Evolutionary conservation across 306 rosid species (phyloP).

Genomic region (Hippophae gyantsensis): DNA sequence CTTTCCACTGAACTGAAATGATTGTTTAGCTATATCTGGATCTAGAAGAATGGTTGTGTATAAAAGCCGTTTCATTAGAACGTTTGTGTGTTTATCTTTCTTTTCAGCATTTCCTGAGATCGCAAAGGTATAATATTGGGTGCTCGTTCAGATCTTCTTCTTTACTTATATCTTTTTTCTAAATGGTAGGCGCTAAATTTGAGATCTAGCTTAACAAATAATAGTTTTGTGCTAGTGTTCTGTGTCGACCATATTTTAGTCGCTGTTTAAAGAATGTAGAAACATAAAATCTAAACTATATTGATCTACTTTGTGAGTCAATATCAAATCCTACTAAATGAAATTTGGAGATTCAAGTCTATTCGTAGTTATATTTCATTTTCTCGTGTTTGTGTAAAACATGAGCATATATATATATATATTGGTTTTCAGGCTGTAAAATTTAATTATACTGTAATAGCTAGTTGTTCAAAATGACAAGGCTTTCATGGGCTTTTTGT

Average conservation of each 20-base stretch:
- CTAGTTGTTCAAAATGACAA: too few relatives aligned
- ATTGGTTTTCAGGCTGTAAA: not conserved
- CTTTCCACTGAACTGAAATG: not conserved
- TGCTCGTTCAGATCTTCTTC: conserved; percentile 39
- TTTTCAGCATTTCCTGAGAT: conserved; percentile 26
- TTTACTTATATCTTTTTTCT: conserved; percentile 3
- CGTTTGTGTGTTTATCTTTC: conserved; percentile 2
- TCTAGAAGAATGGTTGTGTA: conserved; percentile 22
- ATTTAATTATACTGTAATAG: not conserved
- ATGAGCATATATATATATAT: not conserved
- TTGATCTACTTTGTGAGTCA: not conserved
- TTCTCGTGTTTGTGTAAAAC: not conserved
- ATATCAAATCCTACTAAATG: not conserved
- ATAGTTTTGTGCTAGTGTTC: not conserved
- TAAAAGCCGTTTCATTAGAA: not conserved
- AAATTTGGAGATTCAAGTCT: not conserved
- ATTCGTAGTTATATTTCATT: not conserved
- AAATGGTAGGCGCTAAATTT: conserved; percentile 6
- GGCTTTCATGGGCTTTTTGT: too few relatives aligned
- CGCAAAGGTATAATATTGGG: conserved; percentile 13
- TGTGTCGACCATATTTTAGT: not conserved
- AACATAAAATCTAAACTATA: not conserved
- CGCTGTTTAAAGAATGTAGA: not conserved
- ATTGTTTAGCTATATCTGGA: conserved; percentile 11
- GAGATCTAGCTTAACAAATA: conserved; percentile 8